A percentile compares a stretch with the other conserved stretches of the same genome.
phyloP scores from a whole-genome alignment of 2,329 filamentous ascomycete genomes.

The Aspergillus fructus region DNA sequence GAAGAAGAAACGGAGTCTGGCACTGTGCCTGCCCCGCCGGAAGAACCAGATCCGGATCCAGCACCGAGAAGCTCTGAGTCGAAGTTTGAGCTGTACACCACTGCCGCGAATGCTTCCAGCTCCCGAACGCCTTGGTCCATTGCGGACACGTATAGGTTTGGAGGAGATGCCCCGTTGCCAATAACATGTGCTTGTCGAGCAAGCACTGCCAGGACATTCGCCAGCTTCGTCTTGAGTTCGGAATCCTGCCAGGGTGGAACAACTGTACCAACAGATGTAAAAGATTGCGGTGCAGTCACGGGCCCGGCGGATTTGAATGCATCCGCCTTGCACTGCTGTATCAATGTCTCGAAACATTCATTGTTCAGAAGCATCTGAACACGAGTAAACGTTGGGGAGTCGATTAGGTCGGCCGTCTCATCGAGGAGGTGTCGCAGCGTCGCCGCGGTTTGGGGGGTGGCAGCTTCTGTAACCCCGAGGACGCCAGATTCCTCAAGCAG shows the following conservation, averaged over 20 bases:
- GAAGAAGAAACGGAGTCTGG: constrained; percentile 20
- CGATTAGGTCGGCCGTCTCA: constrained; percentile 92
- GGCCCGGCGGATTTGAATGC: constrained; percentile 64
- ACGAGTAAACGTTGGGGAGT: constrained; percentile 85
- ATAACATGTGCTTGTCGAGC: constrained; percentile 89
- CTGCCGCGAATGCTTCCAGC: constrained; percentile 49
- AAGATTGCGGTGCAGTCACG: constrained; percentile 45
- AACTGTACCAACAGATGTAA: constrained; percentile 44
- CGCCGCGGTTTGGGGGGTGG: constrained; percentile 35
- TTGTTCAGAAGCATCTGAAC: constrained; percentile 86
- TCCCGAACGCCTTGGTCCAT: constrained; percentile 50
- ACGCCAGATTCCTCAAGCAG: constrained; percentile 87
- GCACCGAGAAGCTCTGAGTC: constrained; percentile 34
- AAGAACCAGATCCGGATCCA: constrained; percentile 14
- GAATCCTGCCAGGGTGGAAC: constrained; percentile 30
- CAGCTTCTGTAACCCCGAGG: constrained; percentile 40
- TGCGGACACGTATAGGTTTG: constrained; percentile 45
- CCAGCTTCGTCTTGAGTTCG: constrained; percentile 68
- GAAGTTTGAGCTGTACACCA: constrained; percentile 51
- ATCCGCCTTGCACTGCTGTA: constrained; percentile 76
- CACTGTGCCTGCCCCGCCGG: constrained; percentile 9
- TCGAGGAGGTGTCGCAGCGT: constrained; percentile 82
- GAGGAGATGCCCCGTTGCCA: constrained; percentile 62
- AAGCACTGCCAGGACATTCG: constrained; percentile 84
- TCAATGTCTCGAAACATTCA: constrained; percentile 77